Conservation (phyloP, 441 rosid genomes). For the Aleurites moluccanus region DNA sequence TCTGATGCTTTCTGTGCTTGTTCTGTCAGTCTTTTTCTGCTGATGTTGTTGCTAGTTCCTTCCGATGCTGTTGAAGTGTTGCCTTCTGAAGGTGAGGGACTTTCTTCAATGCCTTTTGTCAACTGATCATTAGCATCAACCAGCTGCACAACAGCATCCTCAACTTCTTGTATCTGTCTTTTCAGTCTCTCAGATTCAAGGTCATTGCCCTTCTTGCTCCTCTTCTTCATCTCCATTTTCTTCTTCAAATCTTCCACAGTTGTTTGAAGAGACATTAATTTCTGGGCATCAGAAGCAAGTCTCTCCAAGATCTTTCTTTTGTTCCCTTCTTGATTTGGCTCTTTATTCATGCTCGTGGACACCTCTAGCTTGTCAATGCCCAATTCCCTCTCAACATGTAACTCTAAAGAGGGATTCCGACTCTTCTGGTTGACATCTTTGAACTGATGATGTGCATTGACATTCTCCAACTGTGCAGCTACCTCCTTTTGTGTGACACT, state of each 20-base stretch:
- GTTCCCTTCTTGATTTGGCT: constrained; percentile 39
- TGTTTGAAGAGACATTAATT: constrained; percentile 54
- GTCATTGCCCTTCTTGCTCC: constrained; percentile 46
- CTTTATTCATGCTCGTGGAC: constrained; percentile 36
- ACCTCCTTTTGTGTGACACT: constrained; percentile 30
- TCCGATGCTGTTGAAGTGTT: constrained; percentile 28
- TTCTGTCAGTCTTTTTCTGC: constrained; percentile 52
- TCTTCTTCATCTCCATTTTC: constrained; percentile 54
- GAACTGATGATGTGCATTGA: constrained; percentile 21
- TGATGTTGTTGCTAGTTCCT: constrained; percentile 34
- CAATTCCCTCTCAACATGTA: constrained; percentile 50
- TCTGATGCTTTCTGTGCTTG: constrained; percentile 60
- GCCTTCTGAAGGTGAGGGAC: constrained; percentile 26
- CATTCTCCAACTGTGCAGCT: constrained; percentile 21
- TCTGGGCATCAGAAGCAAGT: constrained; percentile 67
- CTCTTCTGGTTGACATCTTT: constrained; percentile 35
- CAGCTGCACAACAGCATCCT: constrained; percentile 60
- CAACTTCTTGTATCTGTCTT: constrained; percentile 60
- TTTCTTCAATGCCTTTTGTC: constrained; percentile 50
- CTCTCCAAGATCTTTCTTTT: constrained; percentile 63
- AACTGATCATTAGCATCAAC: constrained; percentile 49
- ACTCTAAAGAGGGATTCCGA: constrained; percentile 39
- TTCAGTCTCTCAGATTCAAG: constrained; percentile 57
- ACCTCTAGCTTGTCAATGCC: constrained; percentile 63
- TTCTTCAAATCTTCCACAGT: constrained; percentile 59